phyloP scores from a whole-genome alignment of 192 early-diverging fungal genomes.

The Entomortierella parvispora region DNA sequence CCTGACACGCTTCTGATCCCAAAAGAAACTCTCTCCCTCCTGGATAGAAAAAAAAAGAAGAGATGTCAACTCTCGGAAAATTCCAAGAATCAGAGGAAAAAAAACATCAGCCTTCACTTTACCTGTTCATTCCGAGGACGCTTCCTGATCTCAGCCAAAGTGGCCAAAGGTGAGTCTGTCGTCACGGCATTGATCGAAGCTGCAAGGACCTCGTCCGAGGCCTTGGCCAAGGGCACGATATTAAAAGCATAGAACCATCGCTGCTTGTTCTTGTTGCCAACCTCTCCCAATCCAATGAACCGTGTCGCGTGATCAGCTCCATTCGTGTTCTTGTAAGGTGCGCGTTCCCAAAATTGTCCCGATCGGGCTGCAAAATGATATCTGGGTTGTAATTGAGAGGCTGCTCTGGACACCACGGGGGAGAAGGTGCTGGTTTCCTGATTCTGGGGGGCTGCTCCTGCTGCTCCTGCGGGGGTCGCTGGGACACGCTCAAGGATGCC shows the following conservation, averaged over 20 bases:
- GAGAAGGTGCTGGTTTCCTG: constrained; percentile 27
- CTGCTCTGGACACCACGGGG: constrained; percentile 56
- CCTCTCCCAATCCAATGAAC: constrained; percentile 84
- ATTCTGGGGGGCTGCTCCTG: constrained; percentile 1
- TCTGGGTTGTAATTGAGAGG: constrained; percentile 71
- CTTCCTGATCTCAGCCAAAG: constrained; percentile 33
- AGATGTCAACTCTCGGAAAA: neutral
- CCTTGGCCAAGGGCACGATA: constrained; percentile 69
- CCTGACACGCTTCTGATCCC: constrained; percentile 38
- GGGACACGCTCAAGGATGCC: constrained; percentile 47
- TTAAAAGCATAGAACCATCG: constrained; percentile 96
- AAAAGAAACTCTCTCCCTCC: constrained; percentile 26
- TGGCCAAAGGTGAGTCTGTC: constrained; percentile 56
- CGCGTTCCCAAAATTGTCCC: constrained; percentile 82
- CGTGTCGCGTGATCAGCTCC: constrained; percentile 73
- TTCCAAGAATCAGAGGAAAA: neutral
- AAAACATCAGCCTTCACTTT: neutral
- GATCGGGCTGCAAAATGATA: constrained; percentile 88
- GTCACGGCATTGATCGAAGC: constrained; percentile 60
- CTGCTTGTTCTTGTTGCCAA: constrained; percentile 73
- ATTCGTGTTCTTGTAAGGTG: constrained; percentile 78
- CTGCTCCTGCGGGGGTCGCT: neutral
- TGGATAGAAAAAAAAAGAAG: no score
- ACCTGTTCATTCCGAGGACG: constrained; percentile 28
- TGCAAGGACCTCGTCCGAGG: constrained; percentile 30